Evolutionary conservation across 2,329 filamentous ascomycete genomes (phyloP).

Genomic region (Neofusicoccum parvum): DNA sequence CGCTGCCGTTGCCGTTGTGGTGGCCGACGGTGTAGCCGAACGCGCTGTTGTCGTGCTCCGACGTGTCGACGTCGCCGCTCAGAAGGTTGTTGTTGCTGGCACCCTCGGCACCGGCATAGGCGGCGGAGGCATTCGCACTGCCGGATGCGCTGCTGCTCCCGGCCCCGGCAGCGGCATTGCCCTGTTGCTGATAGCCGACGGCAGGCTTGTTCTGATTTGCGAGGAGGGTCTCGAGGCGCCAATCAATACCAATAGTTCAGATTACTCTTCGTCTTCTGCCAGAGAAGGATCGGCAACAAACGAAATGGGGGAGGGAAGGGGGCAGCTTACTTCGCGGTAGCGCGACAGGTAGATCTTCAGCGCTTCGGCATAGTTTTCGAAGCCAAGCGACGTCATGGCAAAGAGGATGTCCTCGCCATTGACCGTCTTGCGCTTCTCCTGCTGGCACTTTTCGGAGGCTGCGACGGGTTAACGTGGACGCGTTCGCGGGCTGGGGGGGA

Average conservation of each 20-base stretch:
- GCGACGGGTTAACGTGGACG: conserved; percentile 27
- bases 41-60: conserved; percentile 44
- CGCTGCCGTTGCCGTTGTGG: conserved; percentile 43
- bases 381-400: conserved; percentile 97
- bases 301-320: conserved; percentile 23
- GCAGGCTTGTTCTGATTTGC: conserved; percentile 63
- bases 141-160: conserved; percentile 30
- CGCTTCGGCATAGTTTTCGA: conserved; percentile 98
- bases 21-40: conserved; percentile 42
- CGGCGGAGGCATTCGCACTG: conserved; percentile 29
- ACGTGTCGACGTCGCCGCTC: conserved; percentile 46
- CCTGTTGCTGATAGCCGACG: conserved; percentile 38
- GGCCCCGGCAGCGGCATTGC: conserved; percentile 33
- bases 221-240: conserved; percentile 72
- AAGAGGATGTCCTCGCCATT: conserved; percentile 99
- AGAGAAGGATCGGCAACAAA: conserved; percentile 25
- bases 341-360: conserved; percentile 97
- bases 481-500: not conserved
- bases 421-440: conserved; percentile 98
- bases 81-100: conserved; percentile 47
- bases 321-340: conserved; percentile 86
- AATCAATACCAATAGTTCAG: conserved; percentile 55
- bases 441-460: conserved; percentile 99
- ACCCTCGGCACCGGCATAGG: conserved; percentile 35
- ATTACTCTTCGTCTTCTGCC: conserved; percentile 39